These are phyloP conservation scores for Thymus mandschuricus DNA, from an alignment of 257 asterid species.

Conservation along the genomic window DNA sequence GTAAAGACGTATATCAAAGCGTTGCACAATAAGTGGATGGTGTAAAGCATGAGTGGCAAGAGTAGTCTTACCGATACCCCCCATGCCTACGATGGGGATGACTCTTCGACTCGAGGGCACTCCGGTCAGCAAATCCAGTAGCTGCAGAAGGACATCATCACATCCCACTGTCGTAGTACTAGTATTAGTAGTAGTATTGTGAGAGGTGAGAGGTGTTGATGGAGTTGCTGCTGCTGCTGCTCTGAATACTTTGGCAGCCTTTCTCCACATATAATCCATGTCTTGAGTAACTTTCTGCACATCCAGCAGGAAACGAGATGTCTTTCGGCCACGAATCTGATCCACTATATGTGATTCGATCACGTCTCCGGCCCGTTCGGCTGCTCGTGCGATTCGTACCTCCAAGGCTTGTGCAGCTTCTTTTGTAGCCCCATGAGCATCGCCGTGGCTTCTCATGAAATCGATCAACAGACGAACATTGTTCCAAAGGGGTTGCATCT, in stretches of 20 bases:
- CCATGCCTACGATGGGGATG: conserved; percentile 12
- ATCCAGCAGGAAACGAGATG: neutral
- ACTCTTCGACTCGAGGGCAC: neutral
- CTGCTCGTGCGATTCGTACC: neutral
- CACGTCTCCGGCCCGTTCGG: too few species aligned
- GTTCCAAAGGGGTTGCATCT: neutral
- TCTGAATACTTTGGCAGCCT: neutral
- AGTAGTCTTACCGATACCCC: neutral
- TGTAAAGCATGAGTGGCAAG: neutral
- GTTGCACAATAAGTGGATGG: neutral
- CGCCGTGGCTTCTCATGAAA: neutral
- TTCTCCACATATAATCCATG: neutral
- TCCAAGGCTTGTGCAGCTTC: neutral
- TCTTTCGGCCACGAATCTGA: neutral
- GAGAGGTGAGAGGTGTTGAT: neutral
- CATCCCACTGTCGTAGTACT: neutral
- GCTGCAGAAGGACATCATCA: neutral
- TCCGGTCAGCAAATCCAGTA: neutral
- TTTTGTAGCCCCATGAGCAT: neutral
- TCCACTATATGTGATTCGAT: neutral
- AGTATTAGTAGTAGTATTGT: neutral
- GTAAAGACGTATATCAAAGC: too few species aligned
- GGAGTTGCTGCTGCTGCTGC: neutral
- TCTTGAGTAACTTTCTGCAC: neutral
- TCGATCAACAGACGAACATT: neutral